These are phyloP conservation scores for Colletotrichum scovillei DNA, from an alignment of 2,329 filamentous ascomycete genomes.

Conservation along the genomic window DNA sequence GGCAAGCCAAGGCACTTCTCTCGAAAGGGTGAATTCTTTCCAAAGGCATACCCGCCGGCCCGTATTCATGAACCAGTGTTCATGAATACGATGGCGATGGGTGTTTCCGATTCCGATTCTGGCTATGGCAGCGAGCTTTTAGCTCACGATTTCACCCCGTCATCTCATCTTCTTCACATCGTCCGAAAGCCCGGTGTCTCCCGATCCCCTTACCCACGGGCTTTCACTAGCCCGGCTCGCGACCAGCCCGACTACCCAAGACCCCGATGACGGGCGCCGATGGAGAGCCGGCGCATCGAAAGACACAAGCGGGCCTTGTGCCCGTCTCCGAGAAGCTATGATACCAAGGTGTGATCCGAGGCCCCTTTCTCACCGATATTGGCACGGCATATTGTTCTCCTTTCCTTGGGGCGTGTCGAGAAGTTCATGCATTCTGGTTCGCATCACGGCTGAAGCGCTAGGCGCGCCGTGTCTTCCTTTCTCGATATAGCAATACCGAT, in stretches of 20 bases:
- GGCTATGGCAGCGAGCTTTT: background rate
- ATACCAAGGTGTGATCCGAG: background rate
- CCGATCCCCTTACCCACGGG: background rate
- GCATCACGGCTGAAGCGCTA: background rate
- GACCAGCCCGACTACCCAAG: background rate
- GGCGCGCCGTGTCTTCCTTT: background rate
- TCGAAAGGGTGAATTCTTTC: background rate
- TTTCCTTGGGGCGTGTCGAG: constrained; percentile 16
- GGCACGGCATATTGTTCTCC: background rate
- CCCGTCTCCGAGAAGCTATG: background rate
- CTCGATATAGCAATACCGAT: constrained; percentile 22
- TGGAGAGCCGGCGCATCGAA: background rate
- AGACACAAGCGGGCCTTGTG: background rate
- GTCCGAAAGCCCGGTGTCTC: background rate
- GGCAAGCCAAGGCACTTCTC: background rate
- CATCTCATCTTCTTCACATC: background rate
- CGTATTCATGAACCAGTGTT: background rate
- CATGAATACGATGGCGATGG: background rate
- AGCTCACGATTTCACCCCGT: background rate
- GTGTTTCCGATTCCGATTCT: background rate
- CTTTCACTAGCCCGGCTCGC: background rate
- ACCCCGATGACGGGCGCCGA: background rate
- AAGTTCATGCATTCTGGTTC: background rate
- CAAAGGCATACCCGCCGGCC: background rate
- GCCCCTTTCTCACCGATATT: background rate